Base-by-base conservation (phyloP, 1,284 basidiomycete species). In the Cutaneotrichosporon sp. region DNA sequence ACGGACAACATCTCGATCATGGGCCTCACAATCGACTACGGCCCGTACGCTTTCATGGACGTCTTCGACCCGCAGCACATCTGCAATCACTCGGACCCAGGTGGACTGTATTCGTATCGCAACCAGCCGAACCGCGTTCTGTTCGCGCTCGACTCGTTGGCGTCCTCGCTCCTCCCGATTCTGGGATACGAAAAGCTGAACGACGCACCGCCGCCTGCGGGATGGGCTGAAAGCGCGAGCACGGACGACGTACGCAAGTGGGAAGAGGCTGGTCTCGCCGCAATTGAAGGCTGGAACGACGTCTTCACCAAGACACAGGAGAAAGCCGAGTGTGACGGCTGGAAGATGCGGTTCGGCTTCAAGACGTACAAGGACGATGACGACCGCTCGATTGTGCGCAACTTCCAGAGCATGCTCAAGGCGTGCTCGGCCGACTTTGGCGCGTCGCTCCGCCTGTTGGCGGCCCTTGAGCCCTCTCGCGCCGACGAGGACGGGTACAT, bases 1-100 rank as follows among this genome's bases (percentile, higher is more conserved):
- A 97, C 95, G 2, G 95, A 97, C 82, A 95, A 95, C 68, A 87
- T 95, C 38, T 91, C 90, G 2, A 84, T 97, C 31, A 82, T 92
- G 26, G 95, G 95, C 1, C 80, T 95, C 61, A 97, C 94, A 0
- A 97, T 98, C 68, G 96, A 98, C 78, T 97, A 93, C 72, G 88
- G 90, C 18, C 93, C 94, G 56, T 98, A 91, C 73, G 92, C 92
- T 0, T 97, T 97, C 81, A 97, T 97, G 94, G 92, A 94, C 72
- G 86, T 91, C 3, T 95, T 88, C 70, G 89, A 97, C 73, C 77
- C 87, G 0, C 83, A 85, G 60, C 92, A 96, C 73, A 90, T 97
- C 64, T 97, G 95, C 83, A 98, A 98, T 74, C 94, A 97, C 76
- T 88, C 88, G 0, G 96, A 99, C 74, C 86, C 87, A 34, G 84